Conservation (phyloP, 1,139 yeast species). For the Pichia sp. region DNA sequence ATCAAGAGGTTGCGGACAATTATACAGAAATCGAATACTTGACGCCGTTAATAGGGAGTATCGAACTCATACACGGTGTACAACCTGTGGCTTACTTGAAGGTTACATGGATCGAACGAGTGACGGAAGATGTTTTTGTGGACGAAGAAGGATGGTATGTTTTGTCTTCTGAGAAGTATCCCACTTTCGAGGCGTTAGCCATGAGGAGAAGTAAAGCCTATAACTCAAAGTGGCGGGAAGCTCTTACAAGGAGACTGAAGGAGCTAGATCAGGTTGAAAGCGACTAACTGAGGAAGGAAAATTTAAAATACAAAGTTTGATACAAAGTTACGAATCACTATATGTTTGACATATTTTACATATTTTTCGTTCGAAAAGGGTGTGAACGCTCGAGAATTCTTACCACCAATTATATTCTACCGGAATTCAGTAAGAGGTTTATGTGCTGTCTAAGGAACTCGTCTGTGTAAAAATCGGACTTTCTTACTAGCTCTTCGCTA, state of each 20-base stretch:
- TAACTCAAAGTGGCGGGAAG: constrained; percentile 20
- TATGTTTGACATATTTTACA: constrained; percentile 1
- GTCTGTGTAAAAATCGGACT: constrained; percentile 74
- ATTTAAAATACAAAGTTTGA: not conserved
- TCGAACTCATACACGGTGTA: not conserved
- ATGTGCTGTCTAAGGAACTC: constrained; percentile 73
- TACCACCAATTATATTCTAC: constrained; percentile 33
- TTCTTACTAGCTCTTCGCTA: constrained; percentile 85
- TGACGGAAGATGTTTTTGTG: constrained; percentile 15
- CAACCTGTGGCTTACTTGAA: not conserved
- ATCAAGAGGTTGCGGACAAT: constrained; percentile 1
- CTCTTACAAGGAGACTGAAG: constrained; percentile 17
- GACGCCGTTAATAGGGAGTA: constrained; percentile 7
- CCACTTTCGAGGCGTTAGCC: constrained; percentile 31
- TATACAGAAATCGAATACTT: constrained; percentile 13
- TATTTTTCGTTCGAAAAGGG: not conserved
- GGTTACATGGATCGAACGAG: constrained; percentile 12
- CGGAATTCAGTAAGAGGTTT: constrained; percentile 61
- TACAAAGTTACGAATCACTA: not conserved
- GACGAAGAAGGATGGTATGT: constrained; percentile 27
- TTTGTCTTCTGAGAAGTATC: constrained; percentile 9
- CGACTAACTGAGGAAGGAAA: not conserved
- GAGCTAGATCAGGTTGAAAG: constrained; percentile 10
- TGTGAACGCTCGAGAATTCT: not conserved
- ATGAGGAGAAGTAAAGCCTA: constrained; percentile 22